Evolutionary conservation across 1,284 basidiomycete genomes (phyloP).

Genomic region (Meira miltonrushii): DNA sequence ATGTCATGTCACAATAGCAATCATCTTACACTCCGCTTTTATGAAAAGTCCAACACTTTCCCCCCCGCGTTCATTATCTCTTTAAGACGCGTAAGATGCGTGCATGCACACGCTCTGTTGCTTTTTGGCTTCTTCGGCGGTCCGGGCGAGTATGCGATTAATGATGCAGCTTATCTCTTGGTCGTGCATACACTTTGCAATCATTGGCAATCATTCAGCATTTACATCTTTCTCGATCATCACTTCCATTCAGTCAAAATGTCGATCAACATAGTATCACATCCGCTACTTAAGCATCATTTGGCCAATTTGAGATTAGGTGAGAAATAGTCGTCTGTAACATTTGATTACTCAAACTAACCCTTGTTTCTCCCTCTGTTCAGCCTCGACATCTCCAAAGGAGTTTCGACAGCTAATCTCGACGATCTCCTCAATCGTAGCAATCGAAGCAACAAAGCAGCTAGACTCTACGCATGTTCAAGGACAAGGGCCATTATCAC

Average conservation of each 20-base stretch:
- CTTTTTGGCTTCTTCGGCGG: no score
- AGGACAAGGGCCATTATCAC: slow-evolving; percentile 34
- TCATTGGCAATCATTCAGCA: not conserved
- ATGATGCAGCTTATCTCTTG: not conserved
- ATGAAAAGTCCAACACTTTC: no score
- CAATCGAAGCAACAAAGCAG: slow-evolving; percentile 30
- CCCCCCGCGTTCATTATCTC: no score
- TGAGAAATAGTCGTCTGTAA: no score
- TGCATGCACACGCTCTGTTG: no score
- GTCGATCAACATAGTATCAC: slow-evolving; percentile 18
- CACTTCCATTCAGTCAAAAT: not conserved
- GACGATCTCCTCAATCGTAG: slow-evolving; percentile 33
- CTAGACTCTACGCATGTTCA: slow-evolving; percentile 26
- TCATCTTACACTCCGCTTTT: no score
- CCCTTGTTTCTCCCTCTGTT: no score
- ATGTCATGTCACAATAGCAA: no score
- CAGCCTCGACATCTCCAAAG: slow-evolving; percentile 33
- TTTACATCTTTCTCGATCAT: not conserved
- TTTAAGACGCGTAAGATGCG: no score
- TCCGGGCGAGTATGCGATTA: not conserved
- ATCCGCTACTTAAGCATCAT: slow-evolving; percentile 41
- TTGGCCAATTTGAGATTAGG: slow-evolving; percentile 26
- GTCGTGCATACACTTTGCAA: not conserved
- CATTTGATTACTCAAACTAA: no score
- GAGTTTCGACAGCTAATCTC: slow-evolving; percentile 33